Conservation (phyloP, 352 stramenopile species). For the Aphanomyces invadans region DNA sequence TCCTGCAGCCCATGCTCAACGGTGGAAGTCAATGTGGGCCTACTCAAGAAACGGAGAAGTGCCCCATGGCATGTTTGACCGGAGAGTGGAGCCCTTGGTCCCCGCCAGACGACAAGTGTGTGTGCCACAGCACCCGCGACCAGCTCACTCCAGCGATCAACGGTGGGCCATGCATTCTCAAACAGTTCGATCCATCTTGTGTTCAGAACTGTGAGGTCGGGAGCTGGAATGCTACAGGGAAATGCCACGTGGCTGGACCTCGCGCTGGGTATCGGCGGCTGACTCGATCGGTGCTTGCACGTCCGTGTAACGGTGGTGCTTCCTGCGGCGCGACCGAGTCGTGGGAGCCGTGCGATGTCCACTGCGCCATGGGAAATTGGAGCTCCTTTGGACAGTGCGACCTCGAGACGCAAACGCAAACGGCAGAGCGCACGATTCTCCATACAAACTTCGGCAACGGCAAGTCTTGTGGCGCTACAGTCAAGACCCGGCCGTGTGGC, state of each 20-base stretch:
- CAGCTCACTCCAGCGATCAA: slow-evolving; percentile 35
- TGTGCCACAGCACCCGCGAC: slow-evolving; percentile 34
- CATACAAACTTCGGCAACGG: slow-evolving; percentile 1
- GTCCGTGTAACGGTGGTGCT: slow-evolving; percentile 33
- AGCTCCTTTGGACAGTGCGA: slow-evolving; percentile 43
- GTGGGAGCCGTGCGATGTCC: slow-evolving; percentile 31
- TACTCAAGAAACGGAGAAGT: slow-evolving; percentile 24
- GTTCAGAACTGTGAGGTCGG: slow-evolving; percentile 36
- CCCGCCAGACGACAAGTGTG: slow-evolving; percentile 35
- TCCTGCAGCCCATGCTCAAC: slow-evolving; percentile 7
- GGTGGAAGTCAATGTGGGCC: slow-evolving; percentile 5
- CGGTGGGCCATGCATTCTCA: slow-evolving; percentile 36
- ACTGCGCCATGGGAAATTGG: slow-evolving; percentile 47
- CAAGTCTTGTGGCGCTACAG: not conserved
- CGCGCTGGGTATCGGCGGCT: slow-evolving; percentile 30
- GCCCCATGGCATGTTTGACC: slow-evolving; percentile 33
- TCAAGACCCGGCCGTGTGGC: slow-evolving; percentile 1
- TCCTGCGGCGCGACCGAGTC: slow-evolving; percentile 31
- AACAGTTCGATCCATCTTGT: slow-evolving; percentile 29
- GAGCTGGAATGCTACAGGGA: slow-evolving; percentile 42
- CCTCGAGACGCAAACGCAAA: slow-evolving; percentile 37
- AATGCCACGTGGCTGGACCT: slow-evolving; percentile 28
- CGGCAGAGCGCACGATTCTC: slow-evolving; percentile 34
- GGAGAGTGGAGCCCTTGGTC: slow-evolving; percentile 40
- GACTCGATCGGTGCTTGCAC: slow-evolving; percentile 28